Conservation (phyloP, 768 basidiomycete genomes). For the Albatrellus ellisii region DNA sequence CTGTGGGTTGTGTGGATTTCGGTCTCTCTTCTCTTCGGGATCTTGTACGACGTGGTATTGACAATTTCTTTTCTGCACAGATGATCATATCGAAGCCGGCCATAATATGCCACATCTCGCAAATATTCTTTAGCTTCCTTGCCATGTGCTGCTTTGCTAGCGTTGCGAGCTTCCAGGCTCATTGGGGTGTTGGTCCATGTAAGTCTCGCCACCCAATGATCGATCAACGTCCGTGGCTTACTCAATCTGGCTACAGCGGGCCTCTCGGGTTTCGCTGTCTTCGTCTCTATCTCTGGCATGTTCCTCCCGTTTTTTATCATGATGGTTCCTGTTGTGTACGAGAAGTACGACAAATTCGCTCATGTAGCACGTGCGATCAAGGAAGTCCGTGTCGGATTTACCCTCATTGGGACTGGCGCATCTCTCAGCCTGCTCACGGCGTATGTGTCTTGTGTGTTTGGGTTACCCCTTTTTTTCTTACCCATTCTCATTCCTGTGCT, state of each 20-base stretch:
- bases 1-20: conserved; percentile 57
- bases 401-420: conserved; percentile 62
- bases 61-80: conserved; percentile 26
- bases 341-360: conserved; percentile 73
- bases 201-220: conserved; percentile 22
- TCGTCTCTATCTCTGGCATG: conserved; percentile 62
- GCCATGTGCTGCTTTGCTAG: conserved; percentile 87
- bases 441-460: no score
- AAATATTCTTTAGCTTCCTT: conserved; percentile 89
- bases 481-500: conserved; percentile 9
- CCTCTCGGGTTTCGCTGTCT: conserved; percentile 75
- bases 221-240: conserved; percentile 4
- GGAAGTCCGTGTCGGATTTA: conserved; percentile 74
- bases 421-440: conserved; percentile 61
- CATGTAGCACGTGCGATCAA: conserved; percentile 69
- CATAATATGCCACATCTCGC: conserved; percentile 61
- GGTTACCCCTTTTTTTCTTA: no score
- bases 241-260: conserved; percentile 43
- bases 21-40: conserved; percentile 26
- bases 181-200: conserved; percentile 81
- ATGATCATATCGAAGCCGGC: conserved; percentile 82
- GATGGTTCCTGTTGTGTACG: conserved; percentile 65
- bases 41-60: conserved; percentile 6
- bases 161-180: conserved; percentile 80
- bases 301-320: conserved; percentile 64